phyloP scores from a whole-genome alignment of 192 early-diverging fungal genomes.

The Anaeromyces robustus region DNA sequence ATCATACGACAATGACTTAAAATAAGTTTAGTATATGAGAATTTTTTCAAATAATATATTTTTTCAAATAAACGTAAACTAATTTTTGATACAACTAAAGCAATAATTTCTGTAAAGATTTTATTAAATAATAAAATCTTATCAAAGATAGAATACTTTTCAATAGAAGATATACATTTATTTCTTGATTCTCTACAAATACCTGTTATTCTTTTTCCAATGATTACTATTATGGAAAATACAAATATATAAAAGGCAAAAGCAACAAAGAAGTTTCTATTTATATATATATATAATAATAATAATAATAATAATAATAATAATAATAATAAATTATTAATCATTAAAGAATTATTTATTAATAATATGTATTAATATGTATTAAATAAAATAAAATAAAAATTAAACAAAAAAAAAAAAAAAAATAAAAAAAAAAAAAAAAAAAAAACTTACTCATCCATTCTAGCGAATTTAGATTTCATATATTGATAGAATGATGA shows the following conservation, averaged over 20 bases:
- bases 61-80: neutral
- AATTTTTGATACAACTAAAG: neutral
- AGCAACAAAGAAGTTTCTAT: neutral
- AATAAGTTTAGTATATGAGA: neutral
- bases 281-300: neutral
- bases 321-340: too few species aligned
- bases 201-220: neutral
- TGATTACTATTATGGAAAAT: neutral
- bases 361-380: too few species aligned
- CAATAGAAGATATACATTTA: neutral
- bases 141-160: neutral
- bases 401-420: too few species aligned
- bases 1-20: neutral
- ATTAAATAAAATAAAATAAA: too few species aligned
- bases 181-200: neutral
- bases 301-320: too few species aligned
- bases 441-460: neutral
- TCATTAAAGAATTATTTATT: too few species aligned
- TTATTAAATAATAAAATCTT: neutral
- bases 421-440: neutral
- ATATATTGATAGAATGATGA: neutral
- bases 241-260: neutral
- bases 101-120: neutral
- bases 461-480: neutral
- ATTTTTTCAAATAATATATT: neutral